Evolutionary conservation across 2,329 filamentous ascomycete species (phyloP).

Genomic region (Epichloe brachyelytri): DNA sequence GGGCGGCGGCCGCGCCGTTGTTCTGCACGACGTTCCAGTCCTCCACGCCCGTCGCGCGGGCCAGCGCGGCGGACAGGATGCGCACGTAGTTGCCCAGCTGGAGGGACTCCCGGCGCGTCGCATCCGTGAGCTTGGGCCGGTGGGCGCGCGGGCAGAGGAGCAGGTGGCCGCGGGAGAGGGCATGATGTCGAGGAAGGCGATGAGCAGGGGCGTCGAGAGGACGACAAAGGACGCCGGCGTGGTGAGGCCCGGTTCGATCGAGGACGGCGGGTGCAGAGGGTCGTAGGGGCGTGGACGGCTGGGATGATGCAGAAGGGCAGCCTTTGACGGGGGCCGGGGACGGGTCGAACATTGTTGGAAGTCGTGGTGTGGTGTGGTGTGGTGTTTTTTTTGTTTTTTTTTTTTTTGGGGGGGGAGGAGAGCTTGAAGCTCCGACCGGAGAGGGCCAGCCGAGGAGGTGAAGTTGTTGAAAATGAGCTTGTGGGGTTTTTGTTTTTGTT

Average conservation of each 20-base stretch:
- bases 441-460: neutral
- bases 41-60: conserved; percentile 52
- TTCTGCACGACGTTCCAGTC: conserved; percentile 99
- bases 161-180: conserved; percentile 76
- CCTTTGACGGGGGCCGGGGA: conserved; percentile 16
- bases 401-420: neutral
- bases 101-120: conserved; percentile 47
- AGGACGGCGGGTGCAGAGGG: conserved; percentile 28
- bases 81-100: conserved; percentile 58
- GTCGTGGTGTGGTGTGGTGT: neutral
- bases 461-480: neutral
- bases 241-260: conserved; percentile 21
- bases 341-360: conserved; percentile 20
- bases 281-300: conserved; percentile 33
- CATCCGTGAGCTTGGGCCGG: conserved; percentile 63
- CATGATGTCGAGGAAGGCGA: conserved; percentile 90
- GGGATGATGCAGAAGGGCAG: conserved; percentile 53
- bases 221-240: conserved; percentile 48
- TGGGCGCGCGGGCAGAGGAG: conserved; percentile 70
- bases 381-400: too few species aligned
- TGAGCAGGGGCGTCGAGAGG: conserved; percentile 60
- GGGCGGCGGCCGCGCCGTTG: conserved; percentile 77
- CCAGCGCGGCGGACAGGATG: conserved; percentile 58
- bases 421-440: neutral
- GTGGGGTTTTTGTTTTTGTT: too few species aligned